phyloP scores from a whole-genome alignment of 805 yeast genomes.

The Yarrowia bubula region DNA sequence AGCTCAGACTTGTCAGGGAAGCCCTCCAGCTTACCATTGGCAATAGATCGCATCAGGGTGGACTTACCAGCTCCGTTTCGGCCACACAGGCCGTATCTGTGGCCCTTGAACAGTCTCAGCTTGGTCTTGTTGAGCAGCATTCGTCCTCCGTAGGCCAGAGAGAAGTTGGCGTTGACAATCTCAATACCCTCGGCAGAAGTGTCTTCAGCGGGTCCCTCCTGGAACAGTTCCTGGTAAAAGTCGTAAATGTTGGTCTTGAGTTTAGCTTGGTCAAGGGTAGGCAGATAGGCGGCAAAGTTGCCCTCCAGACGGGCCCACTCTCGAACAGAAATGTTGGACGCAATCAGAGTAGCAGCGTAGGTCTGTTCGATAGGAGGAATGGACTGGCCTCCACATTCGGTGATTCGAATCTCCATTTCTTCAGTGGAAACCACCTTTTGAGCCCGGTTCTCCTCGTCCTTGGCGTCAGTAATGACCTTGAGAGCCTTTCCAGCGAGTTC shows the following conservation, averaged over 20 bases:
- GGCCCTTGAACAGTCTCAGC: conserved; percentile 85
- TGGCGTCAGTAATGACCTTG: conserved; percentile 77
- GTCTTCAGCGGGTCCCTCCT: conserved; percentile 49
- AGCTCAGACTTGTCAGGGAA: conserved; percentile 87
- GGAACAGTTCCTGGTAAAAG: conserved; percentile 42
- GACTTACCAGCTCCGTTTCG: conserved; percentile 99
- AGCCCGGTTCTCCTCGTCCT: conserved; percentile 66
- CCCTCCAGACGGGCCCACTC: conserved; percentile 40
- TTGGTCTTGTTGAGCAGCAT: conserved; percentile 93
- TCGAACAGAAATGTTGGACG: conserved; percentile 40
- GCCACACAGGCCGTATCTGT: conserved; percentile 96
- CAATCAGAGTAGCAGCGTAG: conserved; percentile 38
- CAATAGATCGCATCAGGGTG: conserved; percentile 93
- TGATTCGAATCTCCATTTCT: conserved; percentile 41
- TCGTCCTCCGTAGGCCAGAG: conserved; percentile 95
- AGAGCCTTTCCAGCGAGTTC: conserved; percentile 86
- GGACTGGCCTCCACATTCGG: conserved; percentile 45
- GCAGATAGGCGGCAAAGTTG: conserved; percentile 49
- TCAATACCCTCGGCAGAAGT: conserved; percentile 79
- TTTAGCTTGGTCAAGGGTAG: conserved; percentile 41
- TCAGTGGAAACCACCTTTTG: conserved; percentile 67
- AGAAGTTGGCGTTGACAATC: conserved; percentile 90
- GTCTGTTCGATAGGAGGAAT: conserved; percentile 39
- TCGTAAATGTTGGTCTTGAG: conserved; percentile 38
- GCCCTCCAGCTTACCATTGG: conserved; percentile 95